Evolutionary conservation across 768 basidiomycete genomes (phyloP).

Genomic region (Boletus edulis): DNA sequence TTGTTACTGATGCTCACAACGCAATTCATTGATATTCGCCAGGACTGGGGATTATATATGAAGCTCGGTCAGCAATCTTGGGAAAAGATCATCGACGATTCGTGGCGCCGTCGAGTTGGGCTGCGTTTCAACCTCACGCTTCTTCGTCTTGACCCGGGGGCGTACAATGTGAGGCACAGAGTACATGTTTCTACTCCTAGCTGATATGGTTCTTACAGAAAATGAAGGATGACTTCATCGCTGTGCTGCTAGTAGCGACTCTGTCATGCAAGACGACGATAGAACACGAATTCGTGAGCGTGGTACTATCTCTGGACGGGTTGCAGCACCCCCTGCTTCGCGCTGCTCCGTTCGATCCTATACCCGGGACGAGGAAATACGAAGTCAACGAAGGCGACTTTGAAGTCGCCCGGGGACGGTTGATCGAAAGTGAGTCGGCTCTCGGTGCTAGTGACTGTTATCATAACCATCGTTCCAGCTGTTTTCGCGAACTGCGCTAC

Average conservation of each 20-base stretch:
- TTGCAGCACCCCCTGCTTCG: slow-evolving; percentile 51
- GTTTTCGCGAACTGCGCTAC: slow-evolving; percentile 44
- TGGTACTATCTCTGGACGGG: slow-evolving; percentile 58
- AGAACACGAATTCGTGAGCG: slow-evolving; percentile 57
- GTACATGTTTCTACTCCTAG: background rate
- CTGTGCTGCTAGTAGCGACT: slow-evolving; percentile 51
- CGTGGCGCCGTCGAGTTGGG: slow-evolving; percentile 56
- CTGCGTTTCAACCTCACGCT: slow-evolving; percentile 59
- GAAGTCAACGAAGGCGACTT: slow-evolving; percentile 33
- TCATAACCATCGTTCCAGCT: slow-evolving; percentile 33
- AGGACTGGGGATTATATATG: slow-evolving; percentile 67
- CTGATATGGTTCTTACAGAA: slow-evolving; percentile 32
- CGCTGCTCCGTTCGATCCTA: slow-evolving; percentile 29
- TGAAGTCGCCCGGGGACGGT: slow-evolving; percentile 31
- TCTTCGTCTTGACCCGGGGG: slow-evolving; percentile 56
- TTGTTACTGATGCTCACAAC: background rate
- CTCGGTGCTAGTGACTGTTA: slow-evolving; percentile 3
- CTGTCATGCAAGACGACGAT: slow-evolving; percentile 46
- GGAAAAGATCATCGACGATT: slow-evolving; percentile 50
- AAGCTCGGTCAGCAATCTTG: slow-evolving; percentile 51
- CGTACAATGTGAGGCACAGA: slow-evolving; percentile 50
- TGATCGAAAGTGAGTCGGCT: slow-evolving; percentile 38
- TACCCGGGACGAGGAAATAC: slow-evolving; percentile 23
- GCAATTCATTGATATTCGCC: background rate
- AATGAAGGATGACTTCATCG: slow-evolving; percentile 48